These are phyloP conservation scores for Starmerella sirachaensis DNA, from an alignment of 805 yeast genomes.

Conservation along the genomic window DNA sequence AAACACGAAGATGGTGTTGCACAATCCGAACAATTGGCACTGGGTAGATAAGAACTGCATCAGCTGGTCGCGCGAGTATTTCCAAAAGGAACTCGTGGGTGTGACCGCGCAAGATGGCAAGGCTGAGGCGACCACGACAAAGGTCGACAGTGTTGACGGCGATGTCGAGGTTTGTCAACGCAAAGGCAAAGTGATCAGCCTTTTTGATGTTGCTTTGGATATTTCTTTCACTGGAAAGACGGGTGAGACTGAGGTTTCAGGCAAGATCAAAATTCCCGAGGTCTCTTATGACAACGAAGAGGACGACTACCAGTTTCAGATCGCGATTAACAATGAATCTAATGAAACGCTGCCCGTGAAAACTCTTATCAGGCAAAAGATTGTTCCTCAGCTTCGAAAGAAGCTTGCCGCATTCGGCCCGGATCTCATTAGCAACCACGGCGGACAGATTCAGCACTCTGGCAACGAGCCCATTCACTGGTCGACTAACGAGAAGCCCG, in stretches of 20 bases:
- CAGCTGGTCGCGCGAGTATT: conserved; percentile 76
- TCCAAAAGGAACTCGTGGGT: conserved; percentile 48
- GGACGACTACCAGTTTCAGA: conserved; percentile 76
- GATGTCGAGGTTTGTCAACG: conserved; percentile 96
- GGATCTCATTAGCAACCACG: conserved; percentile 63
- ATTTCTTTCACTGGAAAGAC: conserved; percentile 43
- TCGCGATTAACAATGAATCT: conserved; percentile 48
- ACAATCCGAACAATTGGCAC: conserved; percentile 98
- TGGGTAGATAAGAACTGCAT: conserved; percentile 98
- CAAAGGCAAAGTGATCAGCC: conserved; percentile 87
- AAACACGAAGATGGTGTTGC: conserved; percentile 69
- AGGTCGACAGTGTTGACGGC: conserved; percentile 63
- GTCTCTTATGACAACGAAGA: conserved; percentile 82
- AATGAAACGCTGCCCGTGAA: conserved; percentile 37
- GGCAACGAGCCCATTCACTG: conserved; percentile 25
- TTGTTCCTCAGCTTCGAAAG: conserved; percentile 61
- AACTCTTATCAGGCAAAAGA: conserved; percentile 38
- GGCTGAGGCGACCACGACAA: conserved; percentile 28
- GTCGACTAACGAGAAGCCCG: conserved; percentile 9
- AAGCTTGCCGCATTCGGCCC: conserved; percentile 55
- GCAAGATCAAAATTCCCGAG: conserved; percentile 78
- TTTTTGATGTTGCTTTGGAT: conserved; percentile 68
- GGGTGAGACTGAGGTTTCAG: conserved; percentile 39
- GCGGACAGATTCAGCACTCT: conserved; percentile 77
- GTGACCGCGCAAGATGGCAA: conserved; percentile 31